Evolutionary conservation across 2,329 filamentous ascomycete species (phyloP).

Genomic region (Rutstroemia sp.): DNA sequence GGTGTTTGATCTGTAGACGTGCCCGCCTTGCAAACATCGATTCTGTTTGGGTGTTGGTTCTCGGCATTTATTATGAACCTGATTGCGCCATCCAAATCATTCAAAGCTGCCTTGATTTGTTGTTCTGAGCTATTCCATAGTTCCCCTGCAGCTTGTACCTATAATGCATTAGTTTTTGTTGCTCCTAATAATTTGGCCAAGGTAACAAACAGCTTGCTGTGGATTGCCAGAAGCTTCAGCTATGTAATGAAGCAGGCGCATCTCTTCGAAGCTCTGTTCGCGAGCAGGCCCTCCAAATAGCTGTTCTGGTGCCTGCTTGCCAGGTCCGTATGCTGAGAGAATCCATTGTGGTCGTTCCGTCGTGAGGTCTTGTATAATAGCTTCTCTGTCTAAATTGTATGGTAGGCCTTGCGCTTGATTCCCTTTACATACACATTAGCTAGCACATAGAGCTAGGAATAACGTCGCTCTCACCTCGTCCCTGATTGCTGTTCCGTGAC

Average conservation of each 20-base stretch:
- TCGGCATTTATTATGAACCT: slow-evolving; percentile 59
- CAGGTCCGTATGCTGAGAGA: slow-evolving; percentile 78
- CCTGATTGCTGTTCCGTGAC: slow-evolving; percentile 13
- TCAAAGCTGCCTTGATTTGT: slow-evolving; percentile 65
- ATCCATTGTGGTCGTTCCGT: slow-evolving; percentile 75
- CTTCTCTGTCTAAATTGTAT: slow-evolving; percentile 33
- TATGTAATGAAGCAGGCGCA: slow-evolving; percentile 71
- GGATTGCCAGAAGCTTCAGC: slow-evolving; percentile 54
- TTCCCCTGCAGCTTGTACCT: slow-evolving; percentile 54
- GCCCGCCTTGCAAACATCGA: slow-evolving; percentile 49
- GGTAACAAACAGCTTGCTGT: slow-evolving; percentile 35
- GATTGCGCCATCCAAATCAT: slow-evolving; percentile 64
- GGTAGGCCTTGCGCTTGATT: slow-evolving; percentile 9
- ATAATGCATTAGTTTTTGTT: slow-evolving; percentile 8
- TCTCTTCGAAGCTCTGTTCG: slow-evolving; percentile 85
- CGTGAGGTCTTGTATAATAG: slow-evolving; percentile 59
- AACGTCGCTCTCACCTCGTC: slow-evolving; percentile 11
- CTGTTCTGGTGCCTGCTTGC: slow-evolving; percentile 68
- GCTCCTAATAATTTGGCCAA: background rate
- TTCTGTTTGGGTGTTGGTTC: slow-evolving; percentile 68
- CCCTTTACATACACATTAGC: slow-evolving; percentile 1
- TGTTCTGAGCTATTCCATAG: slow-evolving; percentile 58
- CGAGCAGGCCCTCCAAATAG: slow-evolving; percentile 72
- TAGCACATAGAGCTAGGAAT: background rate
- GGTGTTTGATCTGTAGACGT: slow-evolving; percentile 17